Evolutionary conservation across 2,329 filamentous ascomycete genomes (phyloP).

Genomic region (Metarhizium rileyi): DNA sequence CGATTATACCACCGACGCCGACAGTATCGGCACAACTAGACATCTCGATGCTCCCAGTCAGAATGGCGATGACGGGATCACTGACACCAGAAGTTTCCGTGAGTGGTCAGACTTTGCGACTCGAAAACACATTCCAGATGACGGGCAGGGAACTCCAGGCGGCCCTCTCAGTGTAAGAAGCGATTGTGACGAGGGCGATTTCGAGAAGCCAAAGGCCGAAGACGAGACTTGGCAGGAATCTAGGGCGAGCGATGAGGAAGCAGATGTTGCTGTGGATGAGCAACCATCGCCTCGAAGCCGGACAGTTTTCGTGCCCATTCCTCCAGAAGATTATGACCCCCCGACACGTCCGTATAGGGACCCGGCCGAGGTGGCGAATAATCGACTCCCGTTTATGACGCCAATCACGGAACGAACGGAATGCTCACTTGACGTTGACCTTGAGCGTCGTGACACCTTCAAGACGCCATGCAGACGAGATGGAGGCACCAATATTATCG

Average conservation of each 20-base stretch:
- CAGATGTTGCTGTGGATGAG: slow-evolving; percentile 30
- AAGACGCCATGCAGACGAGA: slow-evolving; percentile 68
- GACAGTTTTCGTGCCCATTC: slow-evolving; percentile 66
- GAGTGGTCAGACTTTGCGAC: slow-evolving; percentile 86
- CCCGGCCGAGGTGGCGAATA: slow-evolving; percentile 70
- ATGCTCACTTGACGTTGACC: slow-evolving; percentile 64
- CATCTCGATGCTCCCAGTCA: slow-evolving; percentile 42
- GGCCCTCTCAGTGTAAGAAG: slow-evolving; percentile 19
- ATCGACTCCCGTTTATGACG: slow-evolving; percentile 94
- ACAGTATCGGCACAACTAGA: slow-evolving; percentile 72
- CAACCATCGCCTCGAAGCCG: slow-evolving; percentile 43
- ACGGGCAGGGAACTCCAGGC: slow-evolving; percentile 24
- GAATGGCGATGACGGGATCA: slow-evolving; percentile 37
- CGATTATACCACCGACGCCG: slow-evolving; percentile 75
- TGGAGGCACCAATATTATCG: slow-evolving; percentile 13
- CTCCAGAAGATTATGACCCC: slow-evolving; percentile 78
- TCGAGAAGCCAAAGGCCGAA: slow-evolving; percentile 20
- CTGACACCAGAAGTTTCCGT: slow-evolving; percentile 55
- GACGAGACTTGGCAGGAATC: slow-evolving; percentile 7
- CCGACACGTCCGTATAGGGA: slow-evolving; percentile 74
- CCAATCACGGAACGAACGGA: slow-evolving; percentile 96
- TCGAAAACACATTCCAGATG: slow-evolving; percentile 55
- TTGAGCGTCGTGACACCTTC: slow-evolving; percentile 48
- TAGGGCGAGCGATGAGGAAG: slow-evolving; percentile 21
- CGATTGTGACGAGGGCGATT: background rate